Conservation (phyloP, 1,139 yeast species). For the Debaryomyces fabryi region DNA sequence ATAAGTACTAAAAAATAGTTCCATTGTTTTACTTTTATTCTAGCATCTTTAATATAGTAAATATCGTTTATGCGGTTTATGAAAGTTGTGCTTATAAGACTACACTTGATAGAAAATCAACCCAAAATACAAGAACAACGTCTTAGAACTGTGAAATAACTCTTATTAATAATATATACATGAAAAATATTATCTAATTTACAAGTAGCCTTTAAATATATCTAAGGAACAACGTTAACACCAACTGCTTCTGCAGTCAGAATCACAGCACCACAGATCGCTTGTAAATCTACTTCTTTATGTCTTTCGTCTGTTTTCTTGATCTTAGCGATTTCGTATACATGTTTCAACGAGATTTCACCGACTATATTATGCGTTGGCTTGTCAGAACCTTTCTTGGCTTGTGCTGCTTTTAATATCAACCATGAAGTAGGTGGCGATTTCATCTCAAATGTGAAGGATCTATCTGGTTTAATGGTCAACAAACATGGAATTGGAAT, state of each 20-base stretch:
- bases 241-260: conserved; percentile 91
- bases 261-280: conserved; percentile 78
- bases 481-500: conserved; percentile 87
- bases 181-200: conserved; percentile 8
- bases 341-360: conserved; percentile 78
- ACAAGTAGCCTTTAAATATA: conserved; percentile 1
- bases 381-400: conserved; percentile 75
- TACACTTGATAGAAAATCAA: not conserved
- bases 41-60: not conserved
- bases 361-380: conserved; percentile 61
- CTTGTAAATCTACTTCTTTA: conserved; percentile 66
- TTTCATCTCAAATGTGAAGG: conserved; percentile 83
- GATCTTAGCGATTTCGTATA: conserved; percentile 92
- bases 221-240: conserved; percentile 70
- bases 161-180: conserved; percentile 10
- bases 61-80: not conserved
- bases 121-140: not conserved
- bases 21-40: not conserved
- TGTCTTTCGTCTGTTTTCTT: conserved; percentile 87
- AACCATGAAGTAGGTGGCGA: conserved; percentile 93
- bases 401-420: conserved; percentile 78
- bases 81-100: not conserved
- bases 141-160: not conserved
- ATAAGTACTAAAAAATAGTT: conserved; percentile 8
- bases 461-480: conserved; percentile 88